These are phyloP conservation scores for Kondoa malvinella DNA, from an alignment of 768 basidiomycete genomes.

Conservation along the genomic window DNA sequence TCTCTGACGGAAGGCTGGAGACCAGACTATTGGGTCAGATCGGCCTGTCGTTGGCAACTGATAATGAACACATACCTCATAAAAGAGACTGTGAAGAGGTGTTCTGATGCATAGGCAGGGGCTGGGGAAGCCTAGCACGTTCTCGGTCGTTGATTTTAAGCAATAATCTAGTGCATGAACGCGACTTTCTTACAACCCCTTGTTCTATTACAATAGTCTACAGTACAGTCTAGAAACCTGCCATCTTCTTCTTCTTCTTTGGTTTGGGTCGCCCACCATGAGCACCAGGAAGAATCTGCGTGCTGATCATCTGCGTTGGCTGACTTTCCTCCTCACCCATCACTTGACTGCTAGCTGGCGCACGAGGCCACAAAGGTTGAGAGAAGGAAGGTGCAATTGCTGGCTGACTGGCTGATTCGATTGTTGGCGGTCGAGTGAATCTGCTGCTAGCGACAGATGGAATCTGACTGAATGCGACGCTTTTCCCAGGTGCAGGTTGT, in stretches of 20 bases:
- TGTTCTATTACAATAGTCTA: too few relatives aligned
- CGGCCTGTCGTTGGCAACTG: background rate
- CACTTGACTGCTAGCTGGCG: background rate
- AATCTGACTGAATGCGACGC: background rate
- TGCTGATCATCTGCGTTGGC: constrained; percentile 3
- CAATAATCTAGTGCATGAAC: too few relatives aligned
- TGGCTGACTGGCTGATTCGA: background rate
- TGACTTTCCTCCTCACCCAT: constrained; percentile 1
- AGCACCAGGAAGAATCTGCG: constrained; percentile 22
- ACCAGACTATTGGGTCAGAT: background rate
- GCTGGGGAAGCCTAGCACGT: too few relatives aligned
- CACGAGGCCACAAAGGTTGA: background rate
- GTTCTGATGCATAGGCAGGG: too few relatives aligned
- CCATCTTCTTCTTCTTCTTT: constrained; percentile 20
- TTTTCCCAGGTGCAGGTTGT: background rate
- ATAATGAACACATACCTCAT: too few relatives aligned
- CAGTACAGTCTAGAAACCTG: constrained; percentile 16
- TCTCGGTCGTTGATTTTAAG: too few relatives aligned
- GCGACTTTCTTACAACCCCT: too few relatives aligned
- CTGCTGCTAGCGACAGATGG: background rate
- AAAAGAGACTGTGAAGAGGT: too few relatives aligned
- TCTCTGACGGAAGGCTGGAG: background rate
- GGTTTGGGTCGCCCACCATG: constrained; percentile 19
- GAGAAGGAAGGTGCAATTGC: background rate
- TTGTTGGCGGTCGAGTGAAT: background rate